Percentiles rank a stretch among this genome's conserved stretches.
These are phyloP conservation scores for Chloropicon primus DNA, from an alignment of 139 green algal genomes.

Conservation along the genomic window DNA sequence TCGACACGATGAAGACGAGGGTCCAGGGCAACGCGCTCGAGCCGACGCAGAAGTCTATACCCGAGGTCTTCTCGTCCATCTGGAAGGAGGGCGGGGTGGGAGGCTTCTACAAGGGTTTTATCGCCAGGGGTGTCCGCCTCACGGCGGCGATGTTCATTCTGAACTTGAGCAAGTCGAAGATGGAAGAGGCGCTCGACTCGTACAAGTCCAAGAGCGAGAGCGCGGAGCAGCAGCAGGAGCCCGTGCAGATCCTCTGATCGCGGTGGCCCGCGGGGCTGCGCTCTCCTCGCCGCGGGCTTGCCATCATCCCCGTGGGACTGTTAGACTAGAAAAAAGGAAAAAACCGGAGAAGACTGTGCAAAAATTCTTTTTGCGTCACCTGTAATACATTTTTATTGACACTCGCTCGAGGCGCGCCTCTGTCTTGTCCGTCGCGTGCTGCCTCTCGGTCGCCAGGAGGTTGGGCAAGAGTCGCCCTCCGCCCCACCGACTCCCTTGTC, in stretches of 20 bases:
- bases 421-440: no score
- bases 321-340: no score
- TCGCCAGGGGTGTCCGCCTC: background rate
- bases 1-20: constrained; percentile 78
- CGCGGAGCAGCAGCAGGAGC: background rate
- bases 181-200: background rate
- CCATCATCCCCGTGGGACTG: no score
- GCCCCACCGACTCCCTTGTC: no score
- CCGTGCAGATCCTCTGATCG: background rate
- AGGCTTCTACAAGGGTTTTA: background rate
- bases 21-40: constrained; percentile 43
- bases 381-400: no score
- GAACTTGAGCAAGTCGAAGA: background rate
- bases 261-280: no score
- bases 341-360: no score
- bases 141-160: background rate
- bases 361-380: no score
- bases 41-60: background rate
- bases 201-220: background rate
- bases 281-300: no score
- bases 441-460: no score
- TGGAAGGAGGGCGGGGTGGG: background rate
- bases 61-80: background rate
- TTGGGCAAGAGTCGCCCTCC: no score
- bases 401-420: no score